Base-by-base conservation (phyloP, 2,329 filamentous ascomycete species). In the Triangularia verruculosa region DNA sequence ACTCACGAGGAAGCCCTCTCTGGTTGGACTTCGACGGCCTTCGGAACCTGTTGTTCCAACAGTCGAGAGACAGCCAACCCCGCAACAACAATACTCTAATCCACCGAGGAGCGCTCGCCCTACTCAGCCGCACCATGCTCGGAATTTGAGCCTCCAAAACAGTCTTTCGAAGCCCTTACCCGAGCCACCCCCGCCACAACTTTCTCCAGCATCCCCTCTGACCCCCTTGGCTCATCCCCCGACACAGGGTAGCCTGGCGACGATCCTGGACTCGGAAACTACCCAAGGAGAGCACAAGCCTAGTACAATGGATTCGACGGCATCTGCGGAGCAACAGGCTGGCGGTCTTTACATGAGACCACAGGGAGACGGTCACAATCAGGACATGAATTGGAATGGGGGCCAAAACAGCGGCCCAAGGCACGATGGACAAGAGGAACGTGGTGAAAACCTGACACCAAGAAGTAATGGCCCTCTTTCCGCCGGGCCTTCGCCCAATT, bases 161-260 rank as follows among this genome's bases (percentile, higher is more conserved):
- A 86, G 83, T 69, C 82, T 86, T 67, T 79, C 80, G 69, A 87
- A 87, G 72, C 84, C 84, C 57, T 73, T 86, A 22, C 84, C 84
- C 34, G 79, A 81, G 65, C 78, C 83, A 24, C 83, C 84, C 25
- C 77, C 70, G 61, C 72, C 68, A 65, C 74, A 70, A 61, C 74
- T 74, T 56, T 78, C 72, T 15, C 75, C 75, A 28, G 69, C 69
- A 60, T 74, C 73, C 61, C 75, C 74, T 5, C 66, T 71, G 56
- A 75, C 74, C 6, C 75, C 75, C n/a, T 59, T 71, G 34, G 72
- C 67, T 17, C 62, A 61, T 47, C 72, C 68, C 54, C 64, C 65
- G 61, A 70, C 68, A 53, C 71, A 66, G 65, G 65, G 63, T 39
- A 75, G 66, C 66, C 69, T 75, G 64, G 74, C 70, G 56, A 76